Evolutionary conservation across 148 eudicot species (phyloP).

Genomic region (Fallopia convolvulus): DNA sequence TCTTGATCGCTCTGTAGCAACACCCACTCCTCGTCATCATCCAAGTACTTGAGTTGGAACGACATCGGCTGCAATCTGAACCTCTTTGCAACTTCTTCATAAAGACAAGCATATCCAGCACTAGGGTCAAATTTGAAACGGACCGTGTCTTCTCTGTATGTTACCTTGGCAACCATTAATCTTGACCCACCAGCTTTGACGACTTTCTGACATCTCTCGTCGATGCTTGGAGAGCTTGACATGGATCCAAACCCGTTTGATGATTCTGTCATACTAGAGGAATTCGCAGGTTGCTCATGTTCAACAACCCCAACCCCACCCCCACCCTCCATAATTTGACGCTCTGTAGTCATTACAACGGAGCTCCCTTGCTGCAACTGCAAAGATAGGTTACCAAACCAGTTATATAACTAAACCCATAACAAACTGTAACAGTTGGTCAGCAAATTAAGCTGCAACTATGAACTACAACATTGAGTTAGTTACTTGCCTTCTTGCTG

Average conservation of each 20-base stretch:
- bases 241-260: slow-evolving; percentile 52
- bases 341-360: slow-evolving; percentile 8
- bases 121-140: slow-evolving; percentile 69
- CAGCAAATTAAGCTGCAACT: background rate
- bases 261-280: slow-evolving; percentile 76
- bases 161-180: slow-evolving; percentile 53
- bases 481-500: slow-evolving; percentile 4
- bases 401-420: background rate
- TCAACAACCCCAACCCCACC: slow-evolving; percentile 20
- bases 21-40: slow-evolving; percentile 95
- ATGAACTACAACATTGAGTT: background rate
- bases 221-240: slow-evolving; percentile 52
- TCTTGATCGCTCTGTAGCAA: slow-evolving; percentile 71
- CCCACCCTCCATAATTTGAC: background rate
- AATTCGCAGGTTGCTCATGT: slow-evolving; percentile 35
- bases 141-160: slow-evolving; percentile 58
- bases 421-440: background rate
- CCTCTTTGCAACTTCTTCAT: slow-evolving; percentile 70
- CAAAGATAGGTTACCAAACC: background rate
- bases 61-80: slow-evolving; percentile 49
- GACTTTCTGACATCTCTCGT: slow-evolving; percentile 13
- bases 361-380: slow-evolving; percentile 10
- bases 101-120: slow-evolving; percentile 48
- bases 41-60: slow-evolving; percentile 86
- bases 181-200: slow-evolving; percentile 26